A percentile compares a stretch with the other conserved stretches of the same genome.
phyloP scores from a whole-genome alignment of 257 asterid species.

The Knoxia roxburghii region DNA sequence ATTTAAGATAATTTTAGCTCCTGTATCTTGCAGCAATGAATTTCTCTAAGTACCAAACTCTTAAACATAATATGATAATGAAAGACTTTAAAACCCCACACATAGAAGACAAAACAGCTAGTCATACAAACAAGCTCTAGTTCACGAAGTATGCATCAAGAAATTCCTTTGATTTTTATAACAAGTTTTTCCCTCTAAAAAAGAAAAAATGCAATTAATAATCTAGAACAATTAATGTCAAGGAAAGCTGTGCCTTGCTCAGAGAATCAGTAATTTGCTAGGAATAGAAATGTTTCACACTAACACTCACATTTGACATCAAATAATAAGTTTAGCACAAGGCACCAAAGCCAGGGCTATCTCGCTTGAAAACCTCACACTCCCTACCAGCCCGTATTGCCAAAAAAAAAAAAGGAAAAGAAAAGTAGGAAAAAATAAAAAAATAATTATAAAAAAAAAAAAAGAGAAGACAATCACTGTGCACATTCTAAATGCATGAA shows the following conservation, averaged over 20 bases:
- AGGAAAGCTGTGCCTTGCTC: background rate
- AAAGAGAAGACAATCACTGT: background rate
- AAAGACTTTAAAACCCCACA: background rate
- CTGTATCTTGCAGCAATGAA: background rate
- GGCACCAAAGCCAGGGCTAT: background rate
- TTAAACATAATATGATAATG: background rate
- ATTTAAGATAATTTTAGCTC: constrained; percentile 3
- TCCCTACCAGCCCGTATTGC: background rate
- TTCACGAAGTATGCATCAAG: background rate
- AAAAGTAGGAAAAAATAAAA: too few species aligned
- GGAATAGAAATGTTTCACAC: background rate
- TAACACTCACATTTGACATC: too few species aligned
- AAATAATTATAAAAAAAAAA: too few species aligned
- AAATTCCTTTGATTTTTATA: background rate
- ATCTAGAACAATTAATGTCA: background rate
- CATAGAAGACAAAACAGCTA: background rate
- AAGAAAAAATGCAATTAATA: too few species aligned
- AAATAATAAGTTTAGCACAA: too few species aligned
- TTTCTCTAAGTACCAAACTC: background rate
- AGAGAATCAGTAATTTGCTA: too few species aligned
- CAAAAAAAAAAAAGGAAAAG: too few species aligned
- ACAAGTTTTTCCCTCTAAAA: background rate
- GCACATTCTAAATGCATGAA: background rate
- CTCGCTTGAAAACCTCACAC: background rate
- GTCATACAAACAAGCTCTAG: background rate